Base-by-base conservation (phyloP, 106 monocot genomes). In the Apostasia shenzhenica region DNA sequence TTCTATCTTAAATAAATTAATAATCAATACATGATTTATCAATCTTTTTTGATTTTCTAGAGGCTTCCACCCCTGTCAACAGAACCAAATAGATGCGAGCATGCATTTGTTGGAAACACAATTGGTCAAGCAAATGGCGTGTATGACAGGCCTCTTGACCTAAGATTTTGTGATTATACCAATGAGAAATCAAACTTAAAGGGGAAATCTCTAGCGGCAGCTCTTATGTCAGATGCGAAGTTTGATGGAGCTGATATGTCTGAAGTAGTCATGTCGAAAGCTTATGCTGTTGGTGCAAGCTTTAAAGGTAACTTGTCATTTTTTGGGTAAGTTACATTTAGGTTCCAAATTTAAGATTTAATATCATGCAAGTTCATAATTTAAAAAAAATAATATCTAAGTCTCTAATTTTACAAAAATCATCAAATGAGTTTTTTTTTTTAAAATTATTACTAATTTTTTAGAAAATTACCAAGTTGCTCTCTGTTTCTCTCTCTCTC, bases 121-220 rank as follows among this genome's bases (percentile, higher is more conserved):
- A 95, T 95, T 52, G 95, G 95, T 59, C 95, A 95, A 77, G 95
- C 95, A 69, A 95, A 95, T 75, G 95, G 95, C 48, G 95, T 95
- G 9, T 95, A 92, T 59, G 95, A 95, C 77, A 95, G 92, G 63
- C 79, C 84, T 39, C 54, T 95, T 62, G 95, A 95, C 69, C 91
- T 95, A n/a, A 84, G 95, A 14, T 95, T 95, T 67, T 95, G 95
- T 59, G 84, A 92, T 75, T 95, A 81, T 63, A 72, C 91, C 41
- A 89, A 89, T 60, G 92, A 92, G 41, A 92, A 92, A 78, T 76
- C 84, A 53, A 89, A 95, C 48, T 79, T 95, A 67, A 95, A 95
- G 72, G 91, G 92, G 39, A 95, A 95, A 71, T 79, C 95, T 38
- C 86, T 95, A 54, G 68, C 95, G 47, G 92, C 95, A 7, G 95